These are phyloP conservation scores for Pyricularia sp. DNA, from an alignment of 2,329 filamentous ascomycete species.

Conservation along the genomic window DNA sequence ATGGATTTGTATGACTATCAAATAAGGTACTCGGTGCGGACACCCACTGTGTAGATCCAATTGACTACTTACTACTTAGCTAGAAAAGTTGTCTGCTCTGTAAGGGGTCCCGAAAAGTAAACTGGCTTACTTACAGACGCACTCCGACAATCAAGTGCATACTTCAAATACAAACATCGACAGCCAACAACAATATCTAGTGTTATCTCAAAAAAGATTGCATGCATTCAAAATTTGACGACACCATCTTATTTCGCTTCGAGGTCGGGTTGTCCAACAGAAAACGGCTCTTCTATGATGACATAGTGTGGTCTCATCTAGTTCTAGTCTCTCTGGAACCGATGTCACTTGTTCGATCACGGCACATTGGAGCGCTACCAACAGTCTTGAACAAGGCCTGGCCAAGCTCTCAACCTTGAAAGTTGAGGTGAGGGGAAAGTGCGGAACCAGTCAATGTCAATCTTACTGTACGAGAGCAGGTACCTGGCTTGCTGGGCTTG, in stretches of 20 bases:
- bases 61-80: no score
- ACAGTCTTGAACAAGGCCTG: not conserved
- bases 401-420: not conserved
- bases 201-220: not conserved
- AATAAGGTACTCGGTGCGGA: no score
- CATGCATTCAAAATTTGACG: not conserved
- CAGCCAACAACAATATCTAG: not conserved
- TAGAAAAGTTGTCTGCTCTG: no score
- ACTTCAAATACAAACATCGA: no score
- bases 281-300: not conserved
- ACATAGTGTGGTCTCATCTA: not conserved
- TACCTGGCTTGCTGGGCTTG: not conserved
- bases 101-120: no score
- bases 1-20: no score
- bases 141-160: no score
- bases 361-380: not conserved
- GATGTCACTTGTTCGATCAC: not conserved
- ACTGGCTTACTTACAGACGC: no score
- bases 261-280: not conserved
- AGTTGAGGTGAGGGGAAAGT: not conserved
- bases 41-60: no score
- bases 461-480: not conserved
- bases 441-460: not conserved
- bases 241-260: not conserved
- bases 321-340: not conserved